These are phyloP conservation scores for Mallotus nudiflorus DNA, from an alignment of 345 rosid species.

Conservation along the genomic window DNA sequence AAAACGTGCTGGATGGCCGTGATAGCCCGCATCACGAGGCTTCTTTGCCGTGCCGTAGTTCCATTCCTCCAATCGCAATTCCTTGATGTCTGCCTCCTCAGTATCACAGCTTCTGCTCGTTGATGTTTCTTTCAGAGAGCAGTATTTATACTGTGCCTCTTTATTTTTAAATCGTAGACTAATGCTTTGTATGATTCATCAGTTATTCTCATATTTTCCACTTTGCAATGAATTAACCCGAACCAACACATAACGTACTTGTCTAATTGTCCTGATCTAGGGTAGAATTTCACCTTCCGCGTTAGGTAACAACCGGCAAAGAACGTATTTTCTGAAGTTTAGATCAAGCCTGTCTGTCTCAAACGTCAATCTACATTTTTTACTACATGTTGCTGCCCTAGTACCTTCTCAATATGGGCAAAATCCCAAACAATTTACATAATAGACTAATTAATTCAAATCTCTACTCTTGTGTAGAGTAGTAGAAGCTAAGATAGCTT, in stretches of 20 bases:
- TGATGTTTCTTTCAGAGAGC: too few relatives aligned
- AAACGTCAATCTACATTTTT: background rate
- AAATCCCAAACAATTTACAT: background rate
- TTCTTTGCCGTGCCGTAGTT: background rate
- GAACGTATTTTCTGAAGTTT: background rate
- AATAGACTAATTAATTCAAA: too few relatives aligned
- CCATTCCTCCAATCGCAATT: background rate
- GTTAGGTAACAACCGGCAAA: background rate
- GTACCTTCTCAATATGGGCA: too few relatives aligned
- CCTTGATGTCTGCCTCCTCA: background rate
- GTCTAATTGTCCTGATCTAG: background rate
- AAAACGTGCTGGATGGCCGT: constrained; percentile 1
- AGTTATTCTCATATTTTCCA: too few relatives aligned
- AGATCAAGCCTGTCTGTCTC: background rate
- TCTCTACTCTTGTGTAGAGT: too few relatives aligned
- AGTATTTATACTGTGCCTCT: too few relatives aligned
- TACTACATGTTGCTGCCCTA: background rate
- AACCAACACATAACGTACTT: too few relatives aligned
- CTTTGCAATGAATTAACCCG: too few relatives aligned
- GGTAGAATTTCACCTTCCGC: background rate
- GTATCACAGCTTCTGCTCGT: too few relatives aligned
- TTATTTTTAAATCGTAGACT: too few relatives aligned
- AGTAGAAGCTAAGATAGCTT: too few relatives aligned
- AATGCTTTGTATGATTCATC: too few relatives aligned
- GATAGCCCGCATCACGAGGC: background rate